phyloP scores from a whole-genome alignment of 1,139 yeast species.

The Saccharomyces hybrid region DNA sequence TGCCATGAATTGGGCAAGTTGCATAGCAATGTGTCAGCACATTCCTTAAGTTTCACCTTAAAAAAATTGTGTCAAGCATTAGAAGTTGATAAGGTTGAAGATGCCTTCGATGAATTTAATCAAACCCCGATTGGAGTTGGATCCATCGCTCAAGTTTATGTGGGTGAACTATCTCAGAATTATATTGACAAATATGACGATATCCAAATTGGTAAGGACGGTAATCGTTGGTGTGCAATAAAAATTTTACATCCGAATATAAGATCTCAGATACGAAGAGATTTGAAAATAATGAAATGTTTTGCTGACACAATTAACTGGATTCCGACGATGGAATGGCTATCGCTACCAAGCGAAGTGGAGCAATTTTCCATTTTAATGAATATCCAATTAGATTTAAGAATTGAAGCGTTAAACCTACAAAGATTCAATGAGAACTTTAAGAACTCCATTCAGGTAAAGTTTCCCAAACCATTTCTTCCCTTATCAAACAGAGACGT shows the following conservation, averaged over 20 bases:
- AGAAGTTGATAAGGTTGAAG: conserved; percentile 46
- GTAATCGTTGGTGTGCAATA: conserved; percentile 64
- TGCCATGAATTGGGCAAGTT: conserved; percentile 70
- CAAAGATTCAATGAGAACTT: conserved; percentile 46
- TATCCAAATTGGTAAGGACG: conserved; percentile 15
- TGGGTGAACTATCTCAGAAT: conserved; percentile 53
- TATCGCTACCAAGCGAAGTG: conserved; percentile 89
- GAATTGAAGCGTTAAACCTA: conserved; percentile 82
- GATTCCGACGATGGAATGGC: conserved; percentile 96
- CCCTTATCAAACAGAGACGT: conserved; percentile 63
- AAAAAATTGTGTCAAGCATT: conserved; percentile 54
- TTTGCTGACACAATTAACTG: conserved; percentile 63
- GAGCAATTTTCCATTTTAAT: conserved; percentile 78
- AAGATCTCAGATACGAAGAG: conserved; percentile 63
- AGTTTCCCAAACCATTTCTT: conserved; percentile 73
- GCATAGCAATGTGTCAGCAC: conserved; percentile 79
- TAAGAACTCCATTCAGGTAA: conserved; percentile 50
- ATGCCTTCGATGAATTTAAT: conserved; percentile 73
- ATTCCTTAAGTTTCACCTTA: conserved; percentile 56
- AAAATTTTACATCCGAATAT: conserved; percentile 90
- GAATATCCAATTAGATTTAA: conserved; percentile 79
- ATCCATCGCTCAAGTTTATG: conserved; percentile 93
- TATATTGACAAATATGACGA: conserved; percentile 35
- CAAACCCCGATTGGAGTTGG: conserved; percentile 85
- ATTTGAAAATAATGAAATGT: conserved; percentile 71